Evolutionary conservation across 2,329 filamentous ascomycete genomes (phyloP).

Genomic region (Colletotrichum phormii): DNA sequence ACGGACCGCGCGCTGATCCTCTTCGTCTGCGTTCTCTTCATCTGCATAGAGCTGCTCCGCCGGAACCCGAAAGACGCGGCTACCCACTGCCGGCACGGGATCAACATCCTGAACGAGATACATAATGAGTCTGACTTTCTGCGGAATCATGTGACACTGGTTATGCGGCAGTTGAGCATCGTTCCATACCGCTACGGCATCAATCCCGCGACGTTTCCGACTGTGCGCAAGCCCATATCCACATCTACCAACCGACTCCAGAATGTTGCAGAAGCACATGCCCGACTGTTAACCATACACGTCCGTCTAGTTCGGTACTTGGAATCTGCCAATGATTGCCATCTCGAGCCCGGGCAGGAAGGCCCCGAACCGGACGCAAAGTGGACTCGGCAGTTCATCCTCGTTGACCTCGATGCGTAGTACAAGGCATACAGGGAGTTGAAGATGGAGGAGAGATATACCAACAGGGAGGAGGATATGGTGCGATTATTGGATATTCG

Average conservation of each 20-base stretch:
- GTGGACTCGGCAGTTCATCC: not conserved
- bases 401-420: conserved; percentile 7
- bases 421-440: not conserved
- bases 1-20: conserved; percentile 32
- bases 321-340: conserved; percentile 40
- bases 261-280: conserved; percentile 44
- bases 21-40: conserved; percentile 39
- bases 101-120: conserved; percentile 26
- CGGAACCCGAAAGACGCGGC: conserved; percentile 12
- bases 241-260: not conserved
- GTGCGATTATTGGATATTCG: conserved; percentile 5
- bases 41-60: conserved; percentile 31
- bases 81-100: conserved; percentile 19
- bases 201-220: conserved; percentile 3
- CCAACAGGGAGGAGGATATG: not conserved
- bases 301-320: conserved; percentile 44
- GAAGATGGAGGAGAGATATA: not conserved
- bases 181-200: not conserved
- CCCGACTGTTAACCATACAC: conserved; percentile 43
- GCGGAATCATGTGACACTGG: conserved; percentile 1
- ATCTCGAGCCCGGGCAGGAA: not conserved
- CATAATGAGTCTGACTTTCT: conserved; percentile 6
- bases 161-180: not conserved
- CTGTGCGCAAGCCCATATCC: not conserved
- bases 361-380: conserved; percentile 7